These are phyloP conservation scores for Eimeria sp. DNA, from an alignment of 169 alveolate genomes.

Conservation along the genomic window DNA sequence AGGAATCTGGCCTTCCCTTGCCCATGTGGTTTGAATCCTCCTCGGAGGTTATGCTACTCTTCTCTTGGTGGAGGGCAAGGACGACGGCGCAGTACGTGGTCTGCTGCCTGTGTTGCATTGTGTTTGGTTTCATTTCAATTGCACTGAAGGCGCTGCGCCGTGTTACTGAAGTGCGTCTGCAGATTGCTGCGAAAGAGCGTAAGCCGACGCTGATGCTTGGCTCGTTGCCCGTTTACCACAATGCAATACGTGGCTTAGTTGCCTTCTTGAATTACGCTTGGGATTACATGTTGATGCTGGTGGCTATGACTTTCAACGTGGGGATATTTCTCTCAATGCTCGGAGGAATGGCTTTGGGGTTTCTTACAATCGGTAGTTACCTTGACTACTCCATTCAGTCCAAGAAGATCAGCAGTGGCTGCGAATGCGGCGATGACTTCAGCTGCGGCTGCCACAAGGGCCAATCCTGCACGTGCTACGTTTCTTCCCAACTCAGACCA, in stretches of 20 bases:
- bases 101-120: slow-evolving; percentile 17
- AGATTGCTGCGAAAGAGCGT: slow-evolving; percentile 3
- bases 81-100: slow-evolving; percentile 51
- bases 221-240: slow-evolving; percentile 67
- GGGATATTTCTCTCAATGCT: slow-evolving; percentile 76
- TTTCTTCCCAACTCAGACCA: neutral
- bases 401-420: neutral
- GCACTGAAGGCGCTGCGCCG: slow-evolving; percentile 77
- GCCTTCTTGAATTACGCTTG: slow-evolving; percentile 75
- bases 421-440: slow-evolving; percentile 27
- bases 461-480: slow-evolving; percentile 51
- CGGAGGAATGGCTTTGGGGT: slow-evolving; percentile 78
- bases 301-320: slow-evolving; percentile 83
- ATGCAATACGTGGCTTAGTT: slow-evolving; percentile 61
- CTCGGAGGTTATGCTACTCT: slow-evolving; percentile 40
- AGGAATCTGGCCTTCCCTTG: slow-evolving; percentile 58
- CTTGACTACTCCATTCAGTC: slow-evolving; percentile 7
- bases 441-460: slow-evolving; percentile 74
- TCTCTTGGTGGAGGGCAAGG: slow-evolving; percentile 58
- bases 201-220: slow-evolving; percentile 40
- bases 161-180: slow-evolving; percentile 48
- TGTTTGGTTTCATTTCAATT: slow-evolving; percentile 71
- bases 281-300: slow-evolving; percentile 83
- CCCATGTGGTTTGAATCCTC: slow-evolving; percentile 76
- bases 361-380: slow-evolving; percentile 48